Evolutionary conservation across 257 asterid species (phyloP).

Genomic region (Solanum sejunctum): DNA sequence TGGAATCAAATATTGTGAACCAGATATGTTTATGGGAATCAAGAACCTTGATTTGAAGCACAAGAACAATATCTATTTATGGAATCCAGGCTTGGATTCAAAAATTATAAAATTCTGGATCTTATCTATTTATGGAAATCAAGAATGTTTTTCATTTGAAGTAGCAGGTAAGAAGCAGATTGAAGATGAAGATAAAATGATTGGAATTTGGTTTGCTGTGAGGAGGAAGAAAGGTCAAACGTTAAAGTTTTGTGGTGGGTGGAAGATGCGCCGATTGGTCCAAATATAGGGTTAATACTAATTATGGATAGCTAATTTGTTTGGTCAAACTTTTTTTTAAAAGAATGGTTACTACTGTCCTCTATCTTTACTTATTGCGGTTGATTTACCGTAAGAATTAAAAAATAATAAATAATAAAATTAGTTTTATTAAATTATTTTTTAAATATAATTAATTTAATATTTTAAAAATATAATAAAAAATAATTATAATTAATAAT

Average conservation of each 20-base stretch:
- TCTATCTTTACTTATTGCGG: accelerated
- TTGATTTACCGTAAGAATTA: too few relatives aligned
- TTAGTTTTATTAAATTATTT: too few relatives aligned
- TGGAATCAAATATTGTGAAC: neutral
- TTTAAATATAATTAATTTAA: too few relatives aligned
- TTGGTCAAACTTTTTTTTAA: too few relatives aligned
- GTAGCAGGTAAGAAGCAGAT: neutral
- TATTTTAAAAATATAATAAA: too few relatives aligned
- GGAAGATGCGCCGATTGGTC: neutral
- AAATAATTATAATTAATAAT: too few relatives aligned
- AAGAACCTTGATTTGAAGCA: neutral
- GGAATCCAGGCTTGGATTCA: neutral
- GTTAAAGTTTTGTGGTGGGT: neutral
- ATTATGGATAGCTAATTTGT: neutral
- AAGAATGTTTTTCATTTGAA: neutral
- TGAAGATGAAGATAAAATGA: neutral
- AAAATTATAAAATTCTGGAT: neutral
- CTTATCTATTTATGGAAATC: neutral
- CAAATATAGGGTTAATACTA: neutral
- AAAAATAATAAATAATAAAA: too few relatives aligned
- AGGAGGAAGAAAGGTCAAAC: neutral
- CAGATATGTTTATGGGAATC: neutral
- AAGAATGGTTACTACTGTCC: too few relatives aligned
- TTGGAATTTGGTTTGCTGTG: neutral
- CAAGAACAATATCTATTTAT: too few relatives aligned